These are phyloP conservation scores for Podila epicladia DNA, from an alignment of 192 early-diverging fungal genomes.

Conservation along the genomic window DNA sequence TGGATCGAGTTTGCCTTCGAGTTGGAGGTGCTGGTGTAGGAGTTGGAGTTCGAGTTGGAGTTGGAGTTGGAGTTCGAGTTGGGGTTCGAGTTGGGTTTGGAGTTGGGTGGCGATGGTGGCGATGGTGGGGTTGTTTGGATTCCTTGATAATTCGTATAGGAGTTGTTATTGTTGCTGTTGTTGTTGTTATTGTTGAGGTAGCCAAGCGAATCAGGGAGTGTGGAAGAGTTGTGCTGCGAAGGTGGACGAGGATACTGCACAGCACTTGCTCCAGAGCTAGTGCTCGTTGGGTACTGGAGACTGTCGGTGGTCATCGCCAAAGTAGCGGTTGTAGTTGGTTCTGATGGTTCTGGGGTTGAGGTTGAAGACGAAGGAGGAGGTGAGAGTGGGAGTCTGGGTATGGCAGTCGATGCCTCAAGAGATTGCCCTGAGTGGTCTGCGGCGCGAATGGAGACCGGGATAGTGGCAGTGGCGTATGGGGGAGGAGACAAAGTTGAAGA, in stretches of 20 bases:
- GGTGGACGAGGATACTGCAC: not conserved
- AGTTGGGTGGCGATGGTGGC: not conserved
- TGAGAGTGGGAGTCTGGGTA: not conserved
- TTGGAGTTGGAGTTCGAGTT: not conserved
- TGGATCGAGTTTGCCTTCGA: not conserved
- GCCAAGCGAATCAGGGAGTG: no score
- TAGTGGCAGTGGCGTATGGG: not conserved
- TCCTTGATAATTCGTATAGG: not conserved
- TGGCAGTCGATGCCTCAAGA: not conserved
- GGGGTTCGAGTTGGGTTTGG: not conserved
- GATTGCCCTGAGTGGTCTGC: not conserved
- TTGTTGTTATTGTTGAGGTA: no score
- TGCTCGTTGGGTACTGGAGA: not conserved
- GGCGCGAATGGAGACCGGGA: not conserved
- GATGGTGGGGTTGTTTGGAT: not conserved
- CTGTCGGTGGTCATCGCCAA: not conserved
- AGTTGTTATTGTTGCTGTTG: not conserved
- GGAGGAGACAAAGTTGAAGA: not conserved
- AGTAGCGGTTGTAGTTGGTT: not conserved
- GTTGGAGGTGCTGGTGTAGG: not conserved
- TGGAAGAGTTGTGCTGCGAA: no score
- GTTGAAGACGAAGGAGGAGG: not conserved
- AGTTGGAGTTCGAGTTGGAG: not conserved
- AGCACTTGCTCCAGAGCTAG: not conserved
- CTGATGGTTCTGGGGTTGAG: not conserved